phyloP scores from a whole-genome alignment of 2,329 filamentous ascomycete genomes.

The Fusarium veterinarium region DNA sequence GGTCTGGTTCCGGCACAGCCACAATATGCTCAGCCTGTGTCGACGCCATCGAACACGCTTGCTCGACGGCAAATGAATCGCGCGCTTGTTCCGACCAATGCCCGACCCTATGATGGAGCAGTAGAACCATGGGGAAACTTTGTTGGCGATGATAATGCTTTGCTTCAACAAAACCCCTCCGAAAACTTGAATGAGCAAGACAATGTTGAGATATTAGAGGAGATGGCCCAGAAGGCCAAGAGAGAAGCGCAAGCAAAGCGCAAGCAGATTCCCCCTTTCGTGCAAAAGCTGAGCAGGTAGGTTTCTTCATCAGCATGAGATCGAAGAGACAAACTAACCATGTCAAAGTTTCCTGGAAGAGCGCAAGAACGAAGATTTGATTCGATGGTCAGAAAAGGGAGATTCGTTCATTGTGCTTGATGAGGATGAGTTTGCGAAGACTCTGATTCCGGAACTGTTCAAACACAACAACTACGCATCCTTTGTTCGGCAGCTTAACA shows the following conservation, averaged over 20 bases:
- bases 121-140: conserved; percentile 57
- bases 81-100: conserved; percentile 59
- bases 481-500: conserved; percentile 94
- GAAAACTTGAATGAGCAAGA: conserved; percentile 65
- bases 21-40: conserved; percentile 47
- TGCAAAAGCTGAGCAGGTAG: conserved; percentile 97
- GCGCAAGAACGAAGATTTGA: conserved; percentile 91
- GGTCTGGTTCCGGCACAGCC: conserved; percentile 53
- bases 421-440: conserved; percentile 98
- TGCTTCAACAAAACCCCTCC: conserved; percentile 53
- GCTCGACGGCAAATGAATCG: conserved; percentile 65
- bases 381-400: conserved; percentile 96
- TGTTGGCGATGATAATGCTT: conserved; percentile 54
- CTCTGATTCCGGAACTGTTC: conserved; percentile 95
- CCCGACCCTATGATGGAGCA: conserved; percentile 53
- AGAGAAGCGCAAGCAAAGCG: conserved; percentile 88
- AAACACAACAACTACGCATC: conserved; percentile 99
- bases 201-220: conserved; percentile 82
- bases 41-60: conserved; percentile 61
- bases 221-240: conserved; percentile 83
- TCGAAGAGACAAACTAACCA: conserved; percentile 36
- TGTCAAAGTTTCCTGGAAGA: conserved; percentile 91
- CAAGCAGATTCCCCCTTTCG: conserved; percentile 97
- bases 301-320: conserved; percentile 38
- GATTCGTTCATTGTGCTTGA: conserved; percentile 97